Evolutionary conservation across 495 filamentous ascomycete species (phyloP), one percentile per base, ranked within the genome.

Genomic region (Talaromyces borbonicus): DNA sequence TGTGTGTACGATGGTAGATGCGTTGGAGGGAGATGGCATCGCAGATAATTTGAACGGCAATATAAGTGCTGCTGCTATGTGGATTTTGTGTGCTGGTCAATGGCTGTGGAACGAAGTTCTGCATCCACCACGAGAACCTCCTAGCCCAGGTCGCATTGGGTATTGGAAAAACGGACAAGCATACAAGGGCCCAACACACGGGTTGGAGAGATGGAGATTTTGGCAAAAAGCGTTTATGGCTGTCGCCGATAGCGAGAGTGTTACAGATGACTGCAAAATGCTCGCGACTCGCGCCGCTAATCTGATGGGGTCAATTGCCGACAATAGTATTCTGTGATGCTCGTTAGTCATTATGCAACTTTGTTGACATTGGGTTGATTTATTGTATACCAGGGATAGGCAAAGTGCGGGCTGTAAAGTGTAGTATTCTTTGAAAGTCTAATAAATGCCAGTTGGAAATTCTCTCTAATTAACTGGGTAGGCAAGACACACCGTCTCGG

Each of bases 61-160:
- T 26, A 23, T 49, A 19, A 49, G 25, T 27, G 47, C 12, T 1
- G 47, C 47, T 2, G 39, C 47, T 7, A 42, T 49, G 37, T 49
- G 47, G 47, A 44, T 49, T 22, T 20, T 49, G 20, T 35, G 15
- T 36, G 38, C 47, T 4, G 47, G 47, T 11, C 47, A 49, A 39
- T 43, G 24, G 37, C 30, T 49, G 3, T 49, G 24, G 12, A 35
- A 20, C 14, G 26, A 49, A 23, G 39, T 49, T 20, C 37, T 46
- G 26, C 9, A n/a, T 31, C n/a, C n/a, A n/a, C 47, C 47, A 14
- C 9, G 37, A 20, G 23, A 32, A 16, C 9, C 20, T 26, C 4
- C 23, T 26, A 15, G 4, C 18, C 5, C 24, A 5, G 8, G 14
- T 32, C 5, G n/a, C 30, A 23, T 32, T 12, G 26, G 1, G 18